Base-by-base conservation (phyloP, 2,329 filamentous ascomycete species). In the Aspergillus novoparasiticus region DNA sequence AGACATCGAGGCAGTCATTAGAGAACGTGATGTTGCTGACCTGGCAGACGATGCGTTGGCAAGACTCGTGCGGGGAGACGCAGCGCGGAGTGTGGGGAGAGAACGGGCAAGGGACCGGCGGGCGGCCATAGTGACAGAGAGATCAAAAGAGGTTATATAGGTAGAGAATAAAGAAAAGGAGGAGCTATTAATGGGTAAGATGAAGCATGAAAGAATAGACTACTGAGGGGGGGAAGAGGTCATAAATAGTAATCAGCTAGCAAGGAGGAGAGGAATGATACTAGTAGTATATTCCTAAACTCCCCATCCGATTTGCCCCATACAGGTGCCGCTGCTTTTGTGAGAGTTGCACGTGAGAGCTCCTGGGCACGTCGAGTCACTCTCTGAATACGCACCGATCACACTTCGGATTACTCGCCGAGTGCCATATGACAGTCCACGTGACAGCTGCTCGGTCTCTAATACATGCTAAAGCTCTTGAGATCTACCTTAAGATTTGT, bases 1-100 rank as follows among this genome's bases (percentile, higher is more conserved):
- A 28, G 70, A 50, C 39, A 66, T 67, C 28, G 67, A 67, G 34
- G 64, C 63, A 32, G 66, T 67, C 21, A 68, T 62, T 34, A 76
- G 68, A 62, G 71, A 69, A 45, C 75, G 69, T 45, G 71, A 67
- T 43, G 68, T 64, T 28, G 69, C 66, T 30, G 60, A 68, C 63
- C 72, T 71, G 59, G 73, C 66, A 39, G 66, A 61, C 26, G 68
- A 64, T 34, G 64, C 53, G 45, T 59, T 66, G 68, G 69, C 66
- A 54, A 74, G 60, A 36, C 71, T 63, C 62, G 71, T 77, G 75
- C 75, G 75, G 76, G 76, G 76, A 73, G 71, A 68, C 19, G 66
- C 67, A 61, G 71, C 72, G 69, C 73, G 74, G 69, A 80, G 75
- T 71, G 77, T 69, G 73, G 78, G 76, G 72, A 79, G 69, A 61